phyloP scores from a whole-genome alignment of 179 eudicot genomes.

The Corrigiola litoralis region DNA sequence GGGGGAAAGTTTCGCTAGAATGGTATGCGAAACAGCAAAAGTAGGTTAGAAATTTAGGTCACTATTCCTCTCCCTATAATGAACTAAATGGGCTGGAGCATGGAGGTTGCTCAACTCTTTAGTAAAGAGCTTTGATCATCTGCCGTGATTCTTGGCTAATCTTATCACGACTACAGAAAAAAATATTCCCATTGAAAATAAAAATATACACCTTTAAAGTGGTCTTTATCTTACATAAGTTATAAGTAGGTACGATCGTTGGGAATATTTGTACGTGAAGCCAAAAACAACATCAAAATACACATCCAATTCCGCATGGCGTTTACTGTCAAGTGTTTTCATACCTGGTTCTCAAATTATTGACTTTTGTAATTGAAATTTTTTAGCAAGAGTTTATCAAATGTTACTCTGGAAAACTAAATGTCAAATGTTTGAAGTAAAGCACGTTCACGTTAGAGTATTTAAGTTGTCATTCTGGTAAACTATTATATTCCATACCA shows the following conservation, averaged over 20 bases:
- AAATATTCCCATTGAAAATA: background rate
- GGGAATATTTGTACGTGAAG: slow-evolving; percentile 14
- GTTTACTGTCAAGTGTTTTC: background rate
- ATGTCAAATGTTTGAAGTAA: slow-evolving; percentile 6
- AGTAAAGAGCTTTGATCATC: slow-evolving; percentile 11
- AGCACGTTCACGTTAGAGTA: background rate
- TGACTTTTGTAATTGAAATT: background rate
- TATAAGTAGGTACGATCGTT: slow-evolving; percentile 14
- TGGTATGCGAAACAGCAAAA: slow-evolving; percentile 4
- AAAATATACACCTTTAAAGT: background rate
- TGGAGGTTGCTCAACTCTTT: slow-evolving; percentile 12
- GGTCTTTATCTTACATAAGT: background rate
- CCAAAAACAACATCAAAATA: background rate
- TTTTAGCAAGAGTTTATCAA: too few relatives aligned
- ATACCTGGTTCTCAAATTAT: background rate
- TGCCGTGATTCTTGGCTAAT: slow-evolving; percentile 18
- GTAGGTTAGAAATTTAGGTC: slow-evolving; percentile 1
- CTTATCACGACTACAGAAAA: background rate
- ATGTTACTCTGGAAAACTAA: background rate
- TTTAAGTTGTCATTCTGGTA: too few relatives aligned
- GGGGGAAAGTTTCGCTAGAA: background rate
- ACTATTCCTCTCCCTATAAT: background rate
- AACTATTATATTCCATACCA: too few relatives aligned
- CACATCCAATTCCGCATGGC: background rate
- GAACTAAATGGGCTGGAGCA: background rate